phyloP scores from a whole-genome alignment of 805 yeast species.

The Sugiyamaella valdiviana region DNA sequence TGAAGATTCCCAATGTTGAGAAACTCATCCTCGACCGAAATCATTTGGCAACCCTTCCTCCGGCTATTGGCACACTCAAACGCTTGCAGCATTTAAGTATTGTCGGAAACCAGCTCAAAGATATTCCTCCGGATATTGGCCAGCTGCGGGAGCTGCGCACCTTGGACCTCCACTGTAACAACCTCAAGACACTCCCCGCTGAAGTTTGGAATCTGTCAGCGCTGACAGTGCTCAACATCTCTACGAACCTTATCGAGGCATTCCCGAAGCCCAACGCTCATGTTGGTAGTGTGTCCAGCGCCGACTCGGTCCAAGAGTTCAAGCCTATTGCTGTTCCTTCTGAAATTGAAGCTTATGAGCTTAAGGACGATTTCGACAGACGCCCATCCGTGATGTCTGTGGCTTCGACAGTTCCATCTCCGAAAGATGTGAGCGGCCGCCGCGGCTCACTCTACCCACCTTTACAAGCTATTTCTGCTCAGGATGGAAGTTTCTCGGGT shows the following conservation, averaged over 20 bases:
- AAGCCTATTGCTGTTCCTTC: conserved; percentile 1
- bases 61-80: conserved; percentile 52
- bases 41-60: conserved; percentile 71
- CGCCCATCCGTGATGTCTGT: conserved; percentile 14
- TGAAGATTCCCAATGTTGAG: conserved; percentile 59
- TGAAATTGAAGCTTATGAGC: neutral
- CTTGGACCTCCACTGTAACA: conserved; percentile 80
- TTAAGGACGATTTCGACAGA: conserved; percentile 2
- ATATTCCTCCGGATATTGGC: conserved; percentile 62
- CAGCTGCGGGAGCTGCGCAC: conserved; percentile 51
- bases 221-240: conserved; percentile 55
- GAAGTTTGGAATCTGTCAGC: conserved; percentile 59
- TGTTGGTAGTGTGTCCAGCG: conserved; percentile 20
- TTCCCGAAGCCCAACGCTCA: conserved; percentile 43
- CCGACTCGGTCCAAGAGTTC: conserved; percentile 5
- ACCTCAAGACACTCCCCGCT: conserved; percentile 60
- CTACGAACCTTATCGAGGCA: conserved; percentile 61
- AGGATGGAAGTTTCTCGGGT: neutral
- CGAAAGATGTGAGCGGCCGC: conserved; percentile 14
- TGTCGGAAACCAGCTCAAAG: conserved; percentile 66
- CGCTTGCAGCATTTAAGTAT: conserved; percentile 62
- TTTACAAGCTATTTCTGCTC: conserved; percentile 6
- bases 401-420: conserved; percentile 15
- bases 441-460: conserved; percentile 15
- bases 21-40: conserved; percentile 73